Conservation (phyloP, 2,329 filamentous ascomycete species). For the Epichloe sylvatica region DNA sequence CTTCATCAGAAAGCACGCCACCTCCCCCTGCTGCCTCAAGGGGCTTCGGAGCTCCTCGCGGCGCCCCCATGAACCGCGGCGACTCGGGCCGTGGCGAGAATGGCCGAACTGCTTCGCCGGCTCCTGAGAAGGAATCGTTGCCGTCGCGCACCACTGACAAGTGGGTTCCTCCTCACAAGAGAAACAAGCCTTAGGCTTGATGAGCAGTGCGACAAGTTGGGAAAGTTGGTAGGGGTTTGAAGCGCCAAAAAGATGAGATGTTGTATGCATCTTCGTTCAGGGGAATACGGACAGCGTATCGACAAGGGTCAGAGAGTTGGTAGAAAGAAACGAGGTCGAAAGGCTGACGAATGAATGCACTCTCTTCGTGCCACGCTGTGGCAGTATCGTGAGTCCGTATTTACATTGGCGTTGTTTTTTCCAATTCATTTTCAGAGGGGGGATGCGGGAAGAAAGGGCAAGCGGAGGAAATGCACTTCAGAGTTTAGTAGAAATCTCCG, state of each 20-base stretch:
- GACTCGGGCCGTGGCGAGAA: constrained; percentile 30
- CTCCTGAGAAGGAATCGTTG: constrained; percentile 33
- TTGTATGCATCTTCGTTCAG: not conserved
- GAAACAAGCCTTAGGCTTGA: constrained; percentile 17
- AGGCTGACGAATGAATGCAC: not conserved
- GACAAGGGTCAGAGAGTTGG: not conserved
- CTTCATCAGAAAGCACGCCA: constrained; percentile 29
- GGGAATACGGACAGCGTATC: not conserved
- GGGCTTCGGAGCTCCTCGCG: constrained; percentile 17
- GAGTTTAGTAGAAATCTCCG: constrained; percentile 21
- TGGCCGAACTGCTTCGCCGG: constrained; percentile 25
- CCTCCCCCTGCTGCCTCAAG: constrained; percentile 31
- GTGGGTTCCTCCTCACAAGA: constrained; percentile 40
- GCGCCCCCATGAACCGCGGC: constrained; percentile 28
- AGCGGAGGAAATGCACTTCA: constrained; percentile 21
- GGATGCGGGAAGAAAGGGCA: not conserved
- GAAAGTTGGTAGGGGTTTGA: not conserved
- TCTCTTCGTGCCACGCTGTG: not conserved
- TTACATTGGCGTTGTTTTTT: not conserved
- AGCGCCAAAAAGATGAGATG: not conserved
- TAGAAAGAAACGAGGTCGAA: not conserved
- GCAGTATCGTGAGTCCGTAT: not conserved
- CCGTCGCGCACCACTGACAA: constrained; percentile 42
- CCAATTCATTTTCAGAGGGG: not conserved
- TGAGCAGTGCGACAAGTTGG: not conserved